A percentile compares a stretch with the other conserved stretches of the same genome.
phyloP scores from a whole-genome alignment of 345 rosid species.

The Pistacia integerrima region DNA sequence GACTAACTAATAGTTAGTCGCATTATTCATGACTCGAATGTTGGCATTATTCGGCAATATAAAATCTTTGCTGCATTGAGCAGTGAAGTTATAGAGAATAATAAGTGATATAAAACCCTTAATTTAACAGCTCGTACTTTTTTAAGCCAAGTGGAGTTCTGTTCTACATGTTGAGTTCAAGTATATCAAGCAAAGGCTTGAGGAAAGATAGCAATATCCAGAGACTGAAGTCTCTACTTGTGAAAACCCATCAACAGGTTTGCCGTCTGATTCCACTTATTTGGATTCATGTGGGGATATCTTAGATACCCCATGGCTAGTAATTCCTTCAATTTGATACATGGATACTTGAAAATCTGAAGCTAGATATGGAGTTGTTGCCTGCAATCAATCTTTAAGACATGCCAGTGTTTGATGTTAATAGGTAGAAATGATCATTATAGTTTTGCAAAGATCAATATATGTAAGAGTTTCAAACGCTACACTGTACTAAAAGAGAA shows the following conservation, averaged over 20 bases:
- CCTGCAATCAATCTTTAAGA: not conserved
- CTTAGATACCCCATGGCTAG: not conserved
- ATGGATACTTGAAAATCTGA: not conserved
- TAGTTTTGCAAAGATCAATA: no score
- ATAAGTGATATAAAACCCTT: not conserved
- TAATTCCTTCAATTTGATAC: slow-evolving; percentile 1
- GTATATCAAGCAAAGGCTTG: not conserved
- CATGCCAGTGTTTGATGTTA: not conserved
- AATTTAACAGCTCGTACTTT: not conserved
- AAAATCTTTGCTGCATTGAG: no score
- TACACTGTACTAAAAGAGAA: no score
- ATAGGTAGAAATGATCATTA: not conserved
- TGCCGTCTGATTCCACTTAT: not conserved
- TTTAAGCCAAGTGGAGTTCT: not conserved
- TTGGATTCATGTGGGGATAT: not conserved
- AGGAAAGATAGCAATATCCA: not conserved
- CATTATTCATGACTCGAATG: not conserved
- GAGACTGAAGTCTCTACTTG: not conserved
- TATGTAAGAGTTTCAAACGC: no score
- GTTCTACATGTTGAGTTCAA: not conserved
- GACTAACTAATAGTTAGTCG: no score
- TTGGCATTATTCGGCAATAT: not conserved
- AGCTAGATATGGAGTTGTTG: not conserved
- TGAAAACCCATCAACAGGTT: not conserved
- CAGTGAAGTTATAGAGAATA: not conserved